A percentile compares a stretch with the other conserved stretches of the same genome.
These are phyloP conservation scores for Saussurea involucrata DNA, from an alignment of 129 eudicot species.

Conservation along the genomic window DNA sequence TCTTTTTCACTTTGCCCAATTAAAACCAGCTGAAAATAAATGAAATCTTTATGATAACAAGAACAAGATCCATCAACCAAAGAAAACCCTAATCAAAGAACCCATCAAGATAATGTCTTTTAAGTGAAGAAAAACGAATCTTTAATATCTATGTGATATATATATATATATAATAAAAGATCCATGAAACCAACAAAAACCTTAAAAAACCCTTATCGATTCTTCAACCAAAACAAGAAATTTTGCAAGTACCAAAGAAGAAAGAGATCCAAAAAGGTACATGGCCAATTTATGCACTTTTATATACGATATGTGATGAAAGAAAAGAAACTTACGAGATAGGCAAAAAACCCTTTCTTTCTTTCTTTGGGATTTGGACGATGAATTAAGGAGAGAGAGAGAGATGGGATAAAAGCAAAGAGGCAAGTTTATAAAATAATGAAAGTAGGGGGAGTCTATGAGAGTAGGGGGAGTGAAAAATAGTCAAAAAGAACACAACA, in stretches of 20 bases:
- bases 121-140: neutral
- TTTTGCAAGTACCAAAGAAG: constrained; percentile 9
- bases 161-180: neutral
- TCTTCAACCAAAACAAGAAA: constrained; percentile 7
- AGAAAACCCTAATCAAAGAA: neutral
- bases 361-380: constrained; percentile 22
- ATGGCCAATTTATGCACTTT: neutral
- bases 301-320: constrained; percentile 4
- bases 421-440: constrained; percentile 8
- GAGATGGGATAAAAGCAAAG: neutral
- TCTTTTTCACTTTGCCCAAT: neutral
- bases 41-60: neutral
- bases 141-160: neutral
- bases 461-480: constrained; percentile 5
- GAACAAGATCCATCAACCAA: neutral
- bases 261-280: constrained; percentile 21
- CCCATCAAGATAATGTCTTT: neutral
- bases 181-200: neutral
- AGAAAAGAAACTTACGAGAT: constrained; percentile 18
- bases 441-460: constrained; percentile 7
- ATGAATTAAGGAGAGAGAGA: neutral
- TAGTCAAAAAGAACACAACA: constrained; percentile 15
- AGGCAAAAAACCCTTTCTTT: constrained; percentile 11
- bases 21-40: constrained; percentile 1
- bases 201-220: neutral